Evolutionary conservation across 108 stramenopile genomes (phyloP), one percentile per base, ranked within the genome.

Genomic region (Skeletonema grethae): DNA sequence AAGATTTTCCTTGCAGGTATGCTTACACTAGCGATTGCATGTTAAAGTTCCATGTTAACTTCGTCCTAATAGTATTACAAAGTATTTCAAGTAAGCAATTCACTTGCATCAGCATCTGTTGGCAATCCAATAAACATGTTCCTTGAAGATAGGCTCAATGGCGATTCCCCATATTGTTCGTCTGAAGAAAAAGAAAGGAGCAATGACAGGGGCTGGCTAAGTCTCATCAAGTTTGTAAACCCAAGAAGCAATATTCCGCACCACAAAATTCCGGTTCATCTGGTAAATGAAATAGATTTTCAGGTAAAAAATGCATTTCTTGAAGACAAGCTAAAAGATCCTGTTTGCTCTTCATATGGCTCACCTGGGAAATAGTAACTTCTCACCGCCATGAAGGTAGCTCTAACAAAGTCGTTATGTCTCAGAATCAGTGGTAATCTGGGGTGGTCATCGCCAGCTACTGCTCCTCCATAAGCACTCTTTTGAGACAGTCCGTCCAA

Each of bases 361-460:
- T 53, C 50, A 53, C 50, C 50, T 53, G 50, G 50, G 22, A 53
- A 53, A 2, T 53, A 22, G 50, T 53, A 53, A 53, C 8, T 9
- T 22, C 67, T 63, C 15, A 85, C 87, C 55, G 61, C 72, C 68
- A 70, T 22, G 61, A 87, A 87, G 18, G 82, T 77, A 39, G 63
- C 36, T 36, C 46, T 59, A 5, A 87, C 57, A 35, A 83, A 85
- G 4, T 83, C 69, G 71, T 85, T 85, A 62, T 87, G 87, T 43
- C 59, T 67, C 36, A 57, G 30, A 71, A 87, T 85, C 65, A 84
- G 50, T 1, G 84, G 77, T 16, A 83, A 29, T 11, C 75, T 65
- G 9, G 79, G 79, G 59, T 83, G 85, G 46, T 74, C 70, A 30
- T 72, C 77, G 16, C 53, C 55, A 31, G 73, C 39, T 35, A 84